These are phyloP conservation scores for Penicillium polonicum DNA, from an alignment of 2,329 filamentous ascomycete species.

Conservation along the genomic window DNA sequence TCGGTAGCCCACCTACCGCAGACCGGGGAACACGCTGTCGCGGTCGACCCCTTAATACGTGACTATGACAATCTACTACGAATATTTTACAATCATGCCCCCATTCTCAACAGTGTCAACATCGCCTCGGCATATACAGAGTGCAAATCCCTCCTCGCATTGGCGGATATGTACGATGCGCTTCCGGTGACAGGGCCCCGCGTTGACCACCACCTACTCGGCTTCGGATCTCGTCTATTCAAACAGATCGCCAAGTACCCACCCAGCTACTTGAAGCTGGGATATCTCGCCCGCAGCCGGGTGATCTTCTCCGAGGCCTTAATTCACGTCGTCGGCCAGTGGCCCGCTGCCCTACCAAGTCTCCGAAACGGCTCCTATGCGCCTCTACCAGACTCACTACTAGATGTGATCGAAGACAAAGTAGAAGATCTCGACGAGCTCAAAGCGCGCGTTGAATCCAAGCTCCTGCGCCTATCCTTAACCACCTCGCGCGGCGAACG, in stretches of 20 bases:
- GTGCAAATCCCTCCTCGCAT: conserved; percentile 81
- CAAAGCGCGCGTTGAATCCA: conserved; percentile 74
- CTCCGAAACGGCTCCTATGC: conserved; percentile 57
- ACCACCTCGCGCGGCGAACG: conserved; percentile 78
- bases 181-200: conserved; percentile 82
- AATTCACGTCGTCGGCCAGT: conserved; percentile 91
- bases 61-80: conserved; percentile 96
- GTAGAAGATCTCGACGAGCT: conserved; percentile 86
- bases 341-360: conserved; percentile 77
- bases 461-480: conserved; percentile 76
- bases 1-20: conserved; percentile 54
- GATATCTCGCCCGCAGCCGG: conserved; percentile 78
- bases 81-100: conserved; percentile 91
- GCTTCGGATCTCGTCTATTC: conserved; percentile 87
- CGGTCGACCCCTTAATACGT: conserved; percentile 70
- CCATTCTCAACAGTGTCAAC: conserved; percentile 76
- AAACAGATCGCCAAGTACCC: conserved; percentile 97
- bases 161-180: conserved; percentile 95
- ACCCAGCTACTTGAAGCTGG: conserved; percentile 84
- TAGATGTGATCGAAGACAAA: conserved; percentile 92
- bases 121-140: conserved; percentile 92
- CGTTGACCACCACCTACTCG: conserved; percentile 88
- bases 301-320: conserved; percentile 85
- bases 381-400: conserved; percentile 68
- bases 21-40: conserved; percentile 58